Conservation (phyloP, 1,284 basidiomycete genomes). For the Ceratobasidium sp. region DNA sequence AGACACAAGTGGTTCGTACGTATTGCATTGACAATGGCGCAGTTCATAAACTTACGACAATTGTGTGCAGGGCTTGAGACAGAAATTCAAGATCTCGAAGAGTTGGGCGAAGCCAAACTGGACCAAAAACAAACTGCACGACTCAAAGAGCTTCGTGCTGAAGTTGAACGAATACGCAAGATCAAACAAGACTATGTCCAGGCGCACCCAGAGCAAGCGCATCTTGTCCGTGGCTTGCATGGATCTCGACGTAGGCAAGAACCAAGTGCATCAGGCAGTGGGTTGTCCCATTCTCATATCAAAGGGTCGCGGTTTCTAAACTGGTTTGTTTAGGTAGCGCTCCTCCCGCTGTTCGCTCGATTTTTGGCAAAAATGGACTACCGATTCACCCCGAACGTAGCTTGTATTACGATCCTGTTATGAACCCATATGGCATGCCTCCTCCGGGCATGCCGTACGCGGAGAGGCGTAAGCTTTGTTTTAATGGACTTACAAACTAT, state of each 20-base stretch:
- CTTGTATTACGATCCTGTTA: conserved; percentile 91
- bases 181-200: conserved; percentile 91
- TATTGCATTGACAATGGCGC: neutral
- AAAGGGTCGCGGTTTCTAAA: conserved; percentile 48
- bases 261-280: conserved; percentile 51
- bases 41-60: conserved; percentile 7
- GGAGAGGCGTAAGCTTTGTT: conserved; percentile 75
- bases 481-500: neutral
- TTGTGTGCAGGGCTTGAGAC: conserved; percentile 43
- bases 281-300: conserved; percentile 18
- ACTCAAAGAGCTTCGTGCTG: conserved; percentile 75
- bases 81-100: conserved; percentile 48
- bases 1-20: conserved; percentile 76
- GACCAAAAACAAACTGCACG: conserved; percentile 71
- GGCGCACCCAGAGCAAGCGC: conserved; percentile 89
- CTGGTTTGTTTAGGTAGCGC: conserved; percentile 61
- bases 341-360: conserved; percentile 49
- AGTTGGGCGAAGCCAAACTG: conserved; percentile 70
- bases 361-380: conserved; percentile 85
- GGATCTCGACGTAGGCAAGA: conserved; percentile 23
- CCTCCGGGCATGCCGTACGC: conserved; percentile 96
- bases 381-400: conserved; percentile 89
- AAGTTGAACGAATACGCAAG: conserved; percentile 81
- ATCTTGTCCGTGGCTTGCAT: conserved; percentile 72
- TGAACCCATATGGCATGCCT: conserved; percentile 96